Evolutionary conservation across 228 moss, liverwort and hornwort species (phyloP).

Genomic region (Sphagnum fallax): DNA sequence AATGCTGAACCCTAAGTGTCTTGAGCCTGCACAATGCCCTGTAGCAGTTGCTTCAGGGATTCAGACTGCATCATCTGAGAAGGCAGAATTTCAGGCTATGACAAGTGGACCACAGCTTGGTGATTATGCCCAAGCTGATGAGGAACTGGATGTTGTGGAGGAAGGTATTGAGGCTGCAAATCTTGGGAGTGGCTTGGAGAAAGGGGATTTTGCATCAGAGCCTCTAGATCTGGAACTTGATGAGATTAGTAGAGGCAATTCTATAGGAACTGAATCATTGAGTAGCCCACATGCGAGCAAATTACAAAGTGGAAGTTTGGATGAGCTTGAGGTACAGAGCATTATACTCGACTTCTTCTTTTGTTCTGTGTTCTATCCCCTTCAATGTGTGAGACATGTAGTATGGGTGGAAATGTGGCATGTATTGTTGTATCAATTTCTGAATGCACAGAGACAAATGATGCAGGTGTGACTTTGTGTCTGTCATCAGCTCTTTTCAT

Average conservation of each 20-base stretch:
- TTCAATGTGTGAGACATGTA: no score
- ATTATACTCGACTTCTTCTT: background rate
- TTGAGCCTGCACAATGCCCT: constrained; percentile 2
- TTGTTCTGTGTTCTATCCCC: no score
- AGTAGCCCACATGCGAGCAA: constrained; percentile 15
- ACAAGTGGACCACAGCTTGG: constrained; percentile 8
- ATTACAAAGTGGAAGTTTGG: constrained; percentile 39
- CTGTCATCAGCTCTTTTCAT: no score
- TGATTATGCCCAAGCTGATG: constrained; percentile 16
- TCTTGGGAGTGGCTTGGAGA: constrained; percentile 12
- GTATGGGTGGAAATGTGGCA: no score
- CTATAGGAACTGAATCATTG: constrained; percentile 16
- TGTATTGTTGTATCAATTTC: no score
- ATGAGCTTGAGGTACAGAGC: constrained; percentile 52
- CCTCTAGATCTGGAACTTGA: constrained; percentile 17
- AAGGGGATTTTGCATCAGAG: constrained; percentile 6
- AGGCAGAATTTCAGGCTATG: constrained; percentile 18
- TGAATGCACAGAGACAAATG: no score
- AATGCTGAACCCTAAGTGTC: constrained; percentile 10
- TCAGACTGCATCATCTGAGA: constrained; percentile 10
- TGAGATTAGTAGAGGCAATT: constrained; percentile 33
- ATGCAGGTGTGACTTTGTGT: no score
- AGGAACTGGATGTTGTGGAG: constrained; percentile 14
- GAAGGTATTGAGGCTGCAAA: constrained; percentile 8
- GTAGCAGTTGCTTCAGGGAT: constrained; percentile 3